Base-by-base conservation (phyloP, 2,329 filamentous ascomycete genomes). In the Fusarium proliferatum region DNA sequence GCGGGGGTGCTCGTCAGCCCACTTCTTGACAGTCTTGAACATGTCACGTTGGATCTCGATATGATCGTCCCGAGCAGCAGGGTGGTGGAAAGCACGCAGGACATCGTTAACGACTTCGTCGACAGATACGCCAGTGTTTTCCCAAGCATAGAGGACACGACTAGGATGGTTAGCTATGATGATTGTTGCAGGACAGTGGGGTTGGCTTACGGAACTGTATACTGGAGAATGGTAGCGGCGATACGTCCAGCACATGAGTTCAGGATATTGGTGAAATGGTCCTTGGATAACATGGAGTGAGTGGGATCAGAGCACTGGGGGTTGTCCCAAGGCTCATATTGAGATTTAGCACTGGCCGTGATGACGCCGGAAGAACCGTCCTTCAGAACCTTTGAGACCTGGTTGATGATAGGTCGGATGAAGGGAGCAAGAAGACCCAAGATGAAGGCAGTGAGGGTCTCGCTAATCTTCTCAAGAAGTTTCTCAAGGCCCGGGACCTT, bases 401-500 rank as follows among this genome's bases (percentile, higher is more conserved):
- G 90, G 59, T 92, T 93, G 82, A 99, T 98, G 80, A 99, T 92
- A 16, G 96, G 96, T 63, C 95, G 91, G 70, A 99, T 89, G 81
- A 97, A 98, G 0, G 96, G 96, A 2, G 96, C 94, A 23, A 99
- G 88, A 3, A 99, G 88, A 10, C 95, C 95, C 70, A 99, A 88
- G 57, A 99, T 90, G 80, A 98, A 98, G 11, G 97, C 88, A 0
- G 96, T 97, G 45, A 99, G 86, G 3, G 93, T 96, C 84, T 99
- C 96, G 63, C 93, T 94, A 77, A 99, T 97, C 77, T 94, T 96
- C 73, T 98, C 96, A 28, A 98, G 90, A n/a, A 98, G 86, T 69
- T 92, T 88, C 83, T 97, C 94, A 8, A 99, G 87, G 1, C 96
- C 96, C 0, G 96, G 96, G 43, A 99, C 93, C 85, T 97, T 98